phyloP scores from a whole-genome alignment of 805 yeast genomes.

The Alloascoidea africana region DNA sequence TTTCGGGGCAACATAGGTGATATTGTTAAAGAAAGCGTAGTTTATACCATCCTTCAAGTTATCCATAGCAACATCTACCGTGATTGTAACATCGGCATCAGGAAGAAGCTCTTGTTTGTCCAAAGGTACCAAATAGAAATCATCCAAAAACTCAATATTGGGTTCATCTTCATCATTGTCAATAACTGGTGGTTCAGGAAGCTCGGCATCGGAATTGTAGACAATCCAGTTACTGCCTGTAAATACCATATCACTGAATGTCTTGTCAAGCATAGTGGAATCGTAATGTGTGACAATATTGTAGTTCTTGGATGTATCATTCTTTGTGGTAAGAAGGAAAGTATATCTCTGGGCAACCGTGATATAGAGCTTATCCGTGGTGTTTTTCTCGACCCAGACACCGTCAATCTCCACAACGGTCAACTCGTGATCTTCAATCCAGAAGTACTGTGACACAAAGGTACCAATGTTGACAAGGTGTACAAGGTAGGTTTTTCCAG shows the following conservation, averaged over 20 bases:
- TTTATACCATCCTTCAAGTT: constrained; percentile 77
- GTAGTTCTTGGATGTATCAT: constrained; percentile 43
- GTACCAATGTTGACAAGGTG: constrained; percentile 82
- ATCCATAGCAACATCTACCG: constrained; percentile 67
- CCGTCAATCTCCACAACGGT: constrained; percentile 91
- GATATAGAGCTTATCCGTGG: constrained; percentile 57
- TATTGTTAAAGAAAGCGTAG: constrained; percentile 89
- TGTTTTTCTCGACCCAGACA: constrained; percentile 60
- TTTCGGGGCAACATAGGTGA: constrained; percentile 63
- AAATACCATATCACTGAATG: constrained; percentile 48
- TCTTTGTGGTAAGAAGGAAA: constrained; percentile 61
- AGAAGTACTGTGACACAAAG: constrained; percentile 79
- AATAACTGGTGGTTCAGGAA: constrained; percentile 12
- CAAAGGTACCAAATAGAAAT: constrained; percentile 57
- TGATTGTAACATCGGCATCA: constrained; percentile 51
- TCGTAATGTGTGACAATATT: constrained; percentile 79
- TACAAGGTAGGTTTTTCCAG: constrained; percentile 71
- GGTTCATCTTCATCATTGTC: constrained; percentile 25
- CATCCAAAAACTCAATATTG: constrained; percentile 47
- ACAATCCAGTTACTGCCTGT: constrained; percentile 66
- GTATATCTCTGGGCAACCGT: constrained; percentile 90
- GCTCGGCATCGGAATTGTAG: constrained; percentile 33
- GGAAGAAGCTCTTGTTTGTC: constrained; percentile 37
- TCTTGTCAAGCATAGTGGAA: constrained; percentile 63
- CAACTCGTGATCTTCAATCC: constrained; percentile 78